Conservation (phyloP, 768 basidiomycete species). For the Mycena vitilis region DNA sequence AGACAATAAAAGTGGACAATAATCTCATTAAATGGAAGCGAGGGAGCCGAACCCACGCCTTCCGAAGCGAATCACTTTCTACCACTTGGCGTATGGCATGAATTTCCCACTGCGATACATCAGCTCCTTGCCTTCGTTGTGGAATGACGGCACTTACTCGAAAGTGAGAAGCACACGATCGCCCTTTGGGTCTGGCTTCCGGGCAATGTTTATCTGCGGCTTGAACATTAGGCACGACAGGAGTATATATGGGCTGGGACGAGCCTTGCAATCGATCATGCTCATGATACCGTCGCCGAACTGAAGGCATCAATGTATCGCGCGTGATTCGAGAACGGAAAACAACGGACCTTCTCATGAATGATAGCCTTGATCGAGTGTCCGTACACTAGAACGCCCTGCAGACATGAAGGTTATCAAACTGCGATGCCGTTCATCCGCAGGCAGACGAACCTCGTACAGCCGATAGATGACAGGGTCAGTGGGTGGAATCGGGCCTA, state of each 20-base stretch:
- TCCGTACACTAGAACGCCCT: slow-evolving; percentile 81
- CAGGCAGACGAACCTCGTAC: slow-evolving; percentile 67
- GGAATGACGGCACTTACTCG: slow-evolving; percentile 62
- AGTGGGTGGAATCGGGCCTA: slow-evolving; percentile 77
- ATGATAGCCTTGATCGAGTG: slow-evolving; percentile 85
- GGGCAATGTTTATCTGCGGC: slow-evolving; percentile 60
- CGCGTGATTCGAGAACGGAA: not conserved
- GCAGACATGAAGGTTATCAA: slow-evolving; percentile 37
- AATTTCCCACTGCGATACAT: not conserved
- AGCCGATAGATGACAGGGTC: slow-evolving; percentile 87
- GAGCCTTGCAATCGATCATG: slow-evolving; percentile 82
- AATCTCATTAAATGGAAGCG: too few species aligned
- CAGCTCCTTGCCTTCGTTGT: not conserved
- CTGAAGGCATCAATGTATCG: slow-evolving; percentile 44
- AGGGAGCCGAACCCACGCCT: too few species aligned
- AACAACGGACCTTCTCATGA: slow-evolving; percentile 71
- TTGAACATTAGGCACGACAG: not conserved
- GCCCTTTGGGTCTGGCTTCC: slow-evolving; percentile 81
- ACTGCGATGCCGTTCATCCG: too few species aligned
- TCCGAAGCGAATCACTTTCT: not conserved
- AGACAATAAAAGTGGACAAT: too few species aligned
- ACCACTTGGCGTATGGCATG: not conserved
- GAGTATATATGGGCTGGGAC: not conserved
- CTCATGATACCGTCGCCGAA: slow-evolving; percentile 93
- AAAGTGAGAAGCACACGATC: slow-evolving; percentile 86